Evolutionary conservation across 495 filamentous ascomycete genomes (phyloP).

Genomic region (Neurospora pannonica): DNA sequence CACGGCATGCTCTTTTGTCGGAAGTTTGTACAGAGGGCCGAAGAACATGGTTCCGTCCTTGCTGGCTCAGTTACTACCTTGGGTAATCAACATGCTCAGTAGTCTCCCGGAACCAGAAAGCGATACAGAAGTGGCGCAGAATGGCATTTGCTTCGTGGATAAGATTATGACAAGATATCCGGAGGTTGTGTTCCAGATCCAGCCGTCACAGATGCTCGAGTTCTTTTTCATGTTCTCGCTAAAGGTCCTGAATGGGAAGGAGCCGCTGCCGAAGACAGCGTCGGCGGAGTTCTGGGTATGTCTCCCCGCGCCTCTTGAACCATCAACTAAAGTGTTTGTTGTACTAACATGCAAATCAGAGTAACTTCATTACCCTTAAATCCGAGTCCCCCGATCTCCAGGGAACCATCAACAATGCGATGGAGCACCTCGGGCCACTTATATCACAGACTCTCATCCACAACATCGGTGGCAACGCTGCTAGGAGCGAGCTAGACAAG

Average conservation of each 20-base stretch:
- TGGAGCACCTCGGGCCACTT: constrained; percentile 50
- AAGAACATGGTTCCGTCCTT: constrained; percentile 30
- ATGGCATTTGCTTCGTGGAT: constrained; percentile 61
- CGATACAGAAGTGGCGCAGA: constrained; percentile 75
- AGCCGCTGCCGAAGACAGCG: constrained; percentile 71
- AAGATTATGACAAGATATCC: constrained; percentile 58
- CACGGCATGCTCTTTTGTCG: constrained; percentile 68
- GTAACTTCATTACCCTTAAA: constrained; percentile 36
- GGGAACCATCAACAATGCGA: constrained; percentile 39
- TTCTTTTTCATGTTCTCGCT: constrained; percentile 72
- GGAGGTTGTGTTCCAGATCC: constrained; percentile 42
- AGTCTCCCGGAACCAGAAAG: constrained; percentile 51
- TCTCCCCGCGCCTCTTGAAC: constrained; percentile 7
- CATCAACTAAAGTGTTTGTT: constrained; percentile 3
- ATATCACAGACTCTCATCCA: constrained; percentile 49
- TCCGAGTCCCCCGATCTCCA: constrained; percentile 32
- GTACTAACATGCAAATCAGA: constrained; percentile 24
- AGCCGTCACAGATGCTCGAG: constrained; percentile 44
- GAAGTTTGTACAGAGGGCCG: constrained; percentile 46
- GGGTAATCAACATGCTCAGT: constrained; percentile 57
- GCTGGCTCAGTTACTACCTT: constrained; percentile 48
- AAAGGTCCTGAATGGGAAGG: constrained; percentile 57
- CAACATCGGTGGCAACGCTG: constrained; percentile 66
- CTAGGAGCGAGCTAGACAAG: constrained; percentile 67
- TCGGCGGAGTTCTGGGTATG: constrained; percentile 75